Conservation (phyloP, 2,329 filamentous ascomycete genomes). For the Aspergillus arachidicola region DNA sequence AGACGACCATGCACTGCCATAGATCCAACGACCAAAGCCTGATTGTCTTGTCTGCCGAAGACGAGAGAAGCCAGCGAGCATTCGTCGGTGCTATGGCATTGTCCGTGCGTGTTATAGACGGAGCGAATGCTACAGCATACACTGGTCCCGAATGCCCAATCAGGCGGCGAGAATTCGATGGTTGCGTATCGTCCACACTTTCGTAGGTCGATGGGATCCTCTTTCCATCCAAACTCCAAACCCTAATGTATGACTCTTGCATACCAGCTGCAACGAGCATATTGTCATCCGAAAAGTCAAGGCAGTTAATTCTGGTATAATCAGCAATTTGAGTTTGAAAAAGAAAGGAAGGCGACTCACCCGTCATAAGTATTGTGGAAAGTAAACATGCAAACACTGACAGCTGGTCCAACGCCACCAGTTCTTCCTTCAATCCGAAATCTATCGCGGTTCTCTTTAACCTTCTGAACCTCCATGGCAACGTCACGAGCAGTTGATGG, state of each 20-base stretch:
- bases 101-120: conserved; percentile 58
- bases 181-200: conserved; percentile 61
- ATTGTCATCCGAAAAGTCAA: conserved; percentile 93
- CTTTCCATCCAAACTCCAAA: conserved; percentile 89
- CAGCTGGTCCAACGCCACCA: conserved; percentile 76
- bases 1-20: conserved; percentile 90
- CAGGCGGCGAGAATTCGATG: conserved; percentile 71
- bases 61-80: conserved; percentile 81
- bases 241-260: conserved; percentile 89
- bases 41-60: conserved; percentile 82
- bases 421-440: conserved; percentile 85
- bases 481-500: conserved; percentile 88
- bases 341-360: conserved; percentile 52
- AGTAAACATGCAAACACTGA: conserved; percentile 96
- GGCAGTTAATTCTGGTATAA: conserved; percentile 71
- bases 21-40: conserved; percentile 91
- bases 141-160: conserved; percentile 90
- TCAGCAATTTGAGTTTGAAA: conserved; percentile 21
- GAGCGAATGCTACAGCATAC: conserved; percentile 87
- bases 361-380: conserved; percentile 95
- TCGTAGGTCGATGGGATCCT: conserved; percentile 70
- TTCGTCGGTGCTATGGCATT: conserved; percentile 57
- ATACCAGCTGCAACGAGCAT: conserved; percentile 86
- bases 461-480: conserved; percentile 88
- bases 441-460: conserved; percentile 88